A percentile compares a stretch with the other conserved stretches of the same genome.
These are phyloP conservation scores for Elongisporangium senticosum DNA, from an alignment of 352 stramenopile species.

Conservation along the genomic window DNA sequence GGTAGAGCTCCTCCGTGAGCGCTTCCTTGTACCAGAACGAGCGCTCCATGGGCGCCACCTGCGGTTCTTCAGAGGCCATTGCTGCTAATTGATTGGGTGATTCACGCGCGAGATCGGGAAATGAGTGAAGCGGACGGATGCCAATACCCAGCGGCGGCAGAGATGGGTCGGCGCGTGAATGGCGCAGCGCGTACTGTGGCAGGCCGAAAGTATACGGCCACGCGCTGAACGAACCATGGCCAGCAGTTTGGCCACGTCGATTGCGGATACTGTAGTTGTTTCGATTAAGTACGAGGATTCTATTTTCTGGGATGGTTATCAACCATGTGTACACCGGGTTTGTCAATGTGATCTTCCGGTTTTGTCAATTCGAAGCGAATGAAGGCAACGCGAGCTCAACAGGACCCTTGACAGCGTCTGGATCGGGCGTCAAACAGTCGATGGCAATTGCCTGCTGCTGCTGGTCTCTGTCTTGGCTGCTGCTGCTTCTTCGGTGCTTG, in stretches of 20 bases:
- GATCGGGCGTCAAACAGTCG: not conserved
- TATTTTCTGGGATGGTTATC: not conserved
- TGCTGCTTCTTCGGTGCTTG: conserved; percentile 16
- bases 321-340: not conserved
- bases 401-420: not conserved
- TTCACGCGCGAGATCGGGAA: not conserved
- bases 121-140: not conserved
- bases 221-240: not conserved
- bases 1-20: conserved; percentile 84
- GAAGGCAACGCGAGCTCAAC: not conserved
- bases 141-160: not conserved
- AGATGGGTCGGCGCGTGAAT: not conserved
- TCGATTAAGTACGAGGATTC: not conserved
- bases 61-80: conserved; percentile 23
- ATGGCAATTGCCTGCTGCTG: not conserved
- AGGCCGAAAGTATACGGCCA: not conserved
- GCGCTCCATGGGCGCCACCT: conserved; percentile 49
- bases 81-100: conserved; percentile 6
- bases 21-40: conserved; percentile 87
- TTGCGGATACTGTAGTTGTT: not conserved
- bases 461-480: not conserved
- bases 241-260: not conserved
- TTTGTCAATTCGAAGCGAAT: not conserved
- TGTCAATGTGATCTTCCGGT: not conserved
- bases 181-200: not conserved